Percentiles rank a stretch among this genome's conserved stretches.
Conservation (phyloP, 2,329 filamentous ascomycete genomes). For the Fusarium duplospermum region DNA sequence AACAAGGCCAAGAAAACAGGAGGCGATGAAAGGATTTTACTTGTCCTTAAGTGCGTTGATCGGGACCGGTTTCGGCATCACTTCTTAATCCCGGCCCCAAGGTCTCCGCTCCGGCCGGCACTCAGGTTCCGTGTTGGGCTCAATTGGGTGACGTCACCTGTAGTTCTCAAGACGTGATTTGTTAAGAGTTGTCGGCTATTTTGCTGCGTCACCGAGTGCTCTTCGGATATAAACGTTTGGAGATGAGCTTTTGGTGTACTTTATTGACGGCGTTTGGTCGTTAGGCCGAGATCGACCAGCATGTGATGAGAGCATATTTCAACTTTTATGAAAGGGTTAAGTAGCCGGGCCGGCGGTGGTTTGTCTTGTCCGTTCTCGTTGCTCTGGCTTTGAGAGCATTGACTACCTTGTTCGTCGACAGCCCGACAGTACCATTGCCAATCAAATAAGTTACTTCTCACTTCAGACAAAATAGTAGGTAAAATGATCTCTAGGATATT, state of each 20-base stretch:
- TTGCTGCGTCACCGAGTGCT: not conserved
- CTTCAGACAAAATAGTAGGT: not conserved
- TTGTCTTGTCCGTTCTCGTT: not conserved
- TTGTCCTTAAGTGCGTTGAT: slow-evolving; percentile 2
- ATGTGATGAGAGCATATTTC: not conserved
- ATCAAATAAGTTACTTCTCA: not conserved
- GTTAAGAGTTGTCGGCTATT: not conserved
- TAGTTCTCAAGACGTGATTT: not conserved
- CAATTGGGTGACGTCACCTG: not conserved
- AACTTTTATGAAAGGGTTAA: not conserved
- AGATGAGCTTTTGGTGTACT: not conserved
- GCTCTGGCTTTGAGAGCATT: not conserved
- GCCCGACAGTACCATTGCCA: not conserved
- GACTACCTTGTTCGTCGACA: not conserved
- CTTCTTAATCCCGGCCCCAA: not conserved
- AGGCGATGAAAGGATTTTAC: not conserved
- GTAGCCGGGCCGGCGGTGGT: not conserved
- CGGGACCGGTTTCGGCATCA: slow-evolving; percentile 24
- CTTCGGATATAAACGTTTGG: not conserved
- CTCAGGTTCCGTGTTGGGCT: not conserved
- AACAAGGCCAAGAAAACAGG: not conserved
- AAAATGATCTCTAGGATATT: not conserved
- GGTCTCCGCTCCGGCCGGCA: not conserved
- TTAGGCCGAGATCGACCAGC: not conserved
- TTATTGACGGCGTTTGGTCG: not conserved